Evolutionary conservation across 2,329 filamentous ascomycete species (phyloP).

Genomic region (Aspergillus eucalypticola): DNA sequence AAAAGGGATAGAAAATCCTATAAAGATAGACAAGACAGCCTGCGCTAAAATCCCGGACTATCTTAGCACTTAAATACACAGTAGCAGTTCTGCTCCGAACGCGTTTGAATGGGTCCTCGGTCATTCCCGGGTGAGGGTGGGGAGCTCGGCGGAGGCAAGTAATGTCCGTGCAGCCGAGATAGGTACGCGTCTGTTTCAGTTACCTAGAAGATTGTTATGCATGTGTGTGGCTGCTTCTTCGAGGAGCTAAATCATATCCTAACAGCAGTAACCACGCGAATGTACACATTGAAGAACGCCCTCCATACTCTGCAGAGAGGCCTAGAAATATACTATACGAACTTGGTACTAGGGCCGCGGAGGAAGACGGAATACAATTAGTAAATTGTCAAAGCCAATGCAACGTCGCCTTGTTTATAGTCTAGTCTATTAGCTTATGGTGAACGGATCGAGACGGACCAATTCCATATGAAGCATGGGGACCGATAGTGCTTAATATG

Average conservation of each 20-base stretch:
- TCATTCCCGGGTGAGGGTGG: constrained; percentile 2
- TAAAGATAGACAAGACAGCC: too few species aligned
- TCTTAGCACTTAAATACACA: neutral
- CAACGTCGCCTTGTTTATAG: neutral
- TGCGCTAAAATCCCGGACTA: neutral
- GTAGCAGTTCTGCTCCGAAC: neutral
- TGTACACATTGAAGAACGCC: neutral
- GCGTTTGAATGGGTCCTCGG: neutral
- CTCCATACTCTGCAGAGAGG: neutral
- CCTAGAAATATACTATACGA: neutral
- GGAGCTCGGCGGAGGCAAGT: neutral
- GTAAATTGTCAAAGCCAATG: neutral
- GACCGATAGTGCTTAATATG: neutral
- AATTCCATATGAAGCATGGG: neutral
- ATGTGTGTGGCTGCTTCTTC: neutral
- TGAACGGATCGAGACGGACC: neutral
- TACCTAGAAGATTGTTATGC: constrained; percentile 11
- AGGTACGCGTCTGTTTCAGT: constrained; percentile 40
- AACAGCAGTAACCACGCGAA: neutral
- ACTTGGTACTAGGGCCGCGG: neutral
- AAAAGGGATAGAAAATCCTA: too few species aligned
- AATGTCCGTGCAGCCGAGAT: constrained; percentile 38
- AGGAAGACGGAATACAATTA: neutral
- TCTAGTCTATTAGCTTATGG: neutral
- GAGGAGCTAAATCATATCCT: neutral